A percentile compares a stretch with the other conserved stretches of the same genome.
Conservation (phyloP, 1,284 basidiomycete genomes). For the Naganishia albida region DNA sequence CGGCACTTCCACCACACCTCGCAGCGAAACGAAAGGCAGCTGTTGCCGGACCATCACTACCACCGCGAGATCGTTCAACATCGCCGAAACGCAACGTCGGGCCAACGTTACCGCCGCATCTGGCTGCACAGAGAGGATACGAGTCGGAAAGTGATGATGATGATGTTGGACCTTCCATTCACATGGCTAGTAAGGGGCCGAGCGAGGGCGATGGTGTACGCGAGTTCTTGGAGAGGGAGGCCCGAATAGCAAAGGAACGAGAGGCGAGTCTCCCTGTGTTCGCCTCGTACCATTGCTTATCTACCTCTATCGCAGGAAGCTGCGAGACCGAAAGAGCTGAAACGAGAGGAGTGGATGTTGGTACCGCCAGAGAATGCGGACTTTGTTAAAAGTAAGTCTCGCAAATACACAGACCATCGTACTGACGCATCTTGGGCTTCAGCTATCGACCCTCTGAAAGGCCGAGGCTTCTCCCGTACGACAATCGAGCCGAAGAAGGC, state of each 20-base stretch:
- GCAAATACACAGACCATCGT: not conserved
- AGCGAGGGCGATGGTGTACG: slow-evolving; percentile 63
- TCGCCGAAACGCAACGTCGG: slow-evolving; percentile 33
- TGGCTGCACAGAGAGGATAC: slow-evolving; percentile 26
- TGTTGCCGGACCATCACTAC: slow-evolving; percentile 55
- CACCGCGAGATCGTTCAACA: slow-evolving; percentile 53
- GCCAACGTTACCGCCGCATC: slow-evolving; percentile 42
- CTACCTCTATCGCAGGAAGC: slow-evolving; percentile 59
- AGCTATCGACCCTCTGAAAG: slow-evolving; percentile 72
- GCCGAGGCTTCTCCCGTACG: slow-evolving; percentile 60
- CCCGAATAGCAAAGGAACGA: slow-evolving; percentile 65
- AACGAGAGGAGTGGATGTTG: slow-evolving; percentile 94
- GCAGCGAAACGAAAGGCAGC: slow-evolving; percentile 39
- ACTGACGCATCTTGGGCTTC: slow-evolving; percentile 6
- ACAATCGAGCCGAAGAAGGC: slow-evolving; percentile 52
- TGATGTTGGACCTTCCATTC: slow-evolving; percentile 41
- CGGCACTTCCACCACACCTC: slow-evolving; percentile 54
- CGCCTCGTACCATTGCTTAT: slow-evolving; percentile 10
- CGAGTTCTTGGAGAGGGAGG: slow-evolving; percentile 79
- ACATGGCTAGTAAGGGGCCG: slow-evolving; percentile 45
- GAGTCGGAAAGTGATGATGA: slow-evolving; percentile 39
- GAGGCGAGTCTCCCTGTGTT: slow-evolving; percentile 58
- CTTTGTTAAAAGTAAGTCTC: slow-evolving; percentile 67
- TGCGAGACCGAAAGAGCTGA: slow-evolving; percentile 67
- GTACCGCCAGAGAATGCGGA: slow-evolving; percentile 79